Percentiles rank a stretch among this genome's conserved stretches.
Evolutionary conservation across 331 rosid species (phyloP).

Genomic region (Rhamnella rubrinervis): DNA sequence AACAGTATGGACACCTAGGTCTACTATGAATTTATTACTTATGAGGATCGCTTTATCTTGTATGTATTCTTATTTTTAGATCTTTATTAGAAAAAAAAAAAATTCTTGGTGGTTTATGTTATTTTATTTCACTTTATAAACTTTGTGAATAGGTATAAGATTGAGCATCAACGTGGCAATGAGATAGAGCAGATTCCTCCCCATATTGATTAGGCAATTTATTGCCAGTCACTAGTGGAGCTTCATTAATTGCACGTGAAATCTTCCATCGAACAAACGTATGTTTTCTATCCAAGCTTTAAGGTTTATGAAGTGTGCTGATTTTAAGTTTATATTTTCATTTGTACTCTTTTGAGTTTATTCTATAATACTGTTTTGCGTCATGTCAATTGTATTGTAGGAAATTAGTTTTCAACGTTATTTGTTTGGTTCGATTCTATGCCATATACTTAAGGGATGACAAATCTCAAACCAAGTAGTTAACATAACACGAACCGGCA

Average conservation of each 20-base stretch:
- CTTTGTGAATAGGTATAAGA: constrained; percentile 72
- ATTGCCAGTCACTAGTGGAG: constrained; percentile 72
- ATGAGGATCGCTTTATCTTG: constrained; percentile 97
- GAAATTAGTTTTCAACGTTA: no score
- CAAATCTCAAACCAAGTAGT: no score
- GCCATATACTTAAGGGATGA: no score
- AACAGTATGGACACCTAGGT: constrained; percentile 99
- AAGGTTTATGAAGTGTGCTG: no score
- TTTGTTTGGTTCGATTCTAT: no score
- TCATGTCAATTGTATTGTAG: no score
- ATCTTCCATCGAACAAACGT: no score
- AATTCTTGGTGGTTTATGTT: background rate
- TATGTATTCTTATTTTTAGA: constrained; percentile 30
- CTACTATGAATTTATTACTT: constrained; percentile 96
- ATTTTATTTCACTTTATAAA: background rate
- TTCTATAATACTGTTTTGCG: no score
- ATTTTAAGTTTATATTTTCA: no score
- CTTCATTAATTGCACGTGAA: constrained; percentile 1
- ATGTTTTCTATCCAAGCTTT: no score
- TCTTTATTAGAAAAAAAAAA: background rate
- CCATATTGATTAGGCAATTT: constrained; percentile 94
- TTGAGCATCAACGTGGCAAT: constrained; percentile 97
- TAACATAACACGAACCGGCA: no score
- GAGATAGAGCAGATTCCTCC: constrained; percentile 99
- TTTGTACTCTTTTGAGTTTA: no score